Evolutionary conservation across 805 yeast species (phyloP), one percentile per base, ranked within the genome.

Genomic region (Candida rishiriensis): DNA sequence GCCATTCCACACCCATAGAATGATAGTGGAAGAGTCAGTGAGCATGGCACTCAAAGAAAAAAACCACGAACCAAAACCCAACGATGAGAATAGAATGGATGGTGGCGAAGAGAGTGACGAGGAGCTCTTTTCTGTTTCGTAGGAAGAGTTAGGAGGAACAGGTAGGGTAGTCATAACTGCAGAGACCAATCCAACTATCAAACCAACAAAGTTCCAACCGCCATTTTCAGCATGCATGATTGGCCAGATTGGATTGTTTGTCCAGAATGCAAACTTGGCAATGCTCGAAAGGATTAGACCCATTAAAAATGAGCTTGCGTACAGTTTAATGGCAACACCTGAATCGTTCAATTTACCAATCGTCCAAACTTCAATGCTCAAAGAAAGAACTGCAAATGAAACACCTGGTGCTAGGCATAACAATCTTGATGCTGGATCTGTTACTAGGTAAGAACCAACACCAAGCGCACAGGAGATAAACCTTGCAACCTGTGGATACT

Each of bases 1-100:
- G 1, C 99, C 99, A 49, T 83, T 85, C 98, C 98, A 93, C n/a
- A 81, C 79, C 97, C 97, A 93, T 38, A 83, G 72, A n/a, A 88
- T 85, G 36, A 91, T 72, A 10, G 93, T 85, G 2, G 95, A 82
- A 0, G 97, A 76, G 61, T 93, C 99, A 3, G 88, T 76, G 38
- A 89, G 63, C 70, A 83, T 77, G 12, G 95, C 85, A 53, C 82
- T 83, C 31, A 85, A 63, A 6, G 85, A 77, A 60, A 81, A 91
- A 28, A 88, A 61, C 44, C 84, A 70, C 1, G 88, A 79, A 18
- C 95, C 98, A 50, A 91, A 72, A 1, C 95, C 96, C 18, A 77
- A 41, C 2, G 83, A 75, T 1, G 88, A 73, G 14, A 73, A 59
- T 2, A 83, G 8, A 13, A 72, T 50, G 0, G 78, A 75, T 12